phyloP scores from a whole-genome alignment of 129 eudicot species.

The Mikania micrantha region DNA sequence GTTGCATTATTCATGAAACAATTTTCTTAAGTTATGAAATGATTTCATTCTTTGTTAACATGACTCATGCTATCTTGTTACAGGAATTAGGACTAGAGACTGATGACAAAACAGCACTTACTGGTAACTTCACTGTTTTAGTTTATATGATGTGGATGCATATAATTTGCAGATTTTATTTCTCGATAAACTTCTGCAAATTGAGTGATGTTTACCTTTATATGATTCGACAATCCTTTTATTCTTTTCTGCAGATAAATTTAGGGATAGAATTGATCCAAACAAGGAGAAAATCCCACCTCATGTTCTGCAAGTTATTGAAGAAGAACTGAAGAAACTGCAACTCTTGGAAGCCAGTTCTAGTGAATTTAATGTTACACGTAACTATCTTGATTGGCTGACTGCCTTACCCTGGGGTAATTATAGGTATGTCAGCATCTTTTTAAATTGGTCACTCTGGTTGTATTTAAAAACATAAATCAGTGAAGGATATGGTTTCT shows the following conservation, averaged over 20 bases:
- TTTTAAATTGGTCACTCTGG: neutral
- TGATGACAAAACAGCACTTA: constrained; percentile 96
- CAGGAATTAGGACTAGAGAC: constrained; percentile 97
- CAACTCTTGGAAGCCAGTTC: constrained; percentile 96
- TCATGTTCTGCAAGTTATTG: constrained; percentile 94
- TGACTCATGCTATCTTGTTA: constrained; percentile 7
- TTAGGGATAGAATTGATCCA: constrained; percentile 91
- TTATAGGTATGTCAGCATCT: constrained; percentile 56
- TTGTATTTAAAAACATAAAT: too few relatives aligned
- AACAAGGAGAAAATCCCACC: constrained; percentile 89
- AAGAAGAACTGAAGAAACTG: constrained; percentile 89
- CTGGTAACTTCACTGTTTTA: constrained; percentile 37
- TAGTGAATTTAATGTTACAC: constrained; percentile 95
- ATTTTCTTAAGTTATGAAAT: neutral
- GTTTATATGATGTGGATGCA: constrained; percentile 3
- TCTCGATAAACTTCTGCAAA: neutral
- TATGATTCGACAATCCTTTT: neutral
- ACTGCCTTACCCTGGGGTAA: constrained; percentile 99
- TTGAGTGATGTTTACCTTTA: neutral
- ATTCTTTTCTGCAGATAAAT: constrained; percentile 55
- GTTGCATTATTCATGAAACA: neutral
- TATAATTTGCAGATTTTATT: neutral
- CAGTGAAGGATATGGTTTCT: neutral
- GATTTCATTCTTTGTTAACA: neutral
- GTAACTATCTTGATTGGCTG: constrained; percentile 98